Evolutionary conservation across 768 basidiomycete species (phyloP).

Genomic region (Lentinula edodes): DNA sequence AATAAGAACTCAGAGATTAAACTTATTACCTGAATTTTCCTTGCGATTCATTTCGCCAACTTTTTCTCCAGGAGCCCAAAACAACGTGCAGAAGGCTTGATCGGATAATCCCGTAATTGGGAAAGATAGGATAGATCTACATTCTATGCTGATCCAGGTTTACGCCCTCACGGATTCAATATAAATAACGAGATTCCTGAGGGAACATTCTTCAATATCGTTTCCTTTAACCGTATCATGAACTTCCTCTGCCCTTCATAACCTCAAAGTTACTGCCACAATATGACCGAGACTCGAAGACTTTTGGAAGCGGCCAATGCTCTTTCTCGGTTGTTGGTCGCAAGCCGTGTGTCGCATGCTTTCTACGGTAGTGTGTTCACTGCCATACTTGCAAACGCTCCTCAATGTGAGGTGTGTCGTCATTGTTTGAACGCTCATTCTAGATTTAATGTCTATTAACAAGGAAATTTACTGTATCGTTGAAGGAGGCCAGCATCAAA

Average conservation of each 20-base stretch:
- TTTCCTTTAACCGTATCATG: slow-evolving; percentile 49
- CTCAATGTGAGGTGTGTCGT: slow-evolving; percentile 58
- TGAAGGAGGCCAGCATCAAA: slow-evolving; percentile 55
- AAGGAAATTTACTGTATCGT: slow-evolving; percentile 87
- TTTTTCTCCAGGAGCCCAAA: neutral
- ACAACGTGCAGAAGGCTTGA: slow-evolving; percentile 22
- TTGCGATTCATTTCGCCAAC: neutral
- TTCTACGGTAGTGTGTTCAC: slow-evolving; percentile 75
- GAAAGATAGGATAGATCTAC: slow-evolving; percentile 31
- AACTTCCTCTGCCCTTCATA: slow-evolving; percentile 27
- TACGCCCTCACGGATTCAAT: slow-evolving; percentile 35
- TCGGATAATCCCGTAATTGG: slow-evolving; percentile 44
- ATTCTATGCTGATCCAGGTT: slow-evolving; percentile 39
- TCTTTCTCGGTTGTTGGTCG: slow-evolving; percentile 60
- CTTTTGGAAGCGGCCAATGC: slow-evolving; percentile 74
- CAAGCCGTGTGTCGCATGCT: slow-evolving; percentile 64
- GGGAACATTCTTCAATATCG: slow-evolving; percentile 29
- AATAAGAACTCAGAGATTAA: neutral
- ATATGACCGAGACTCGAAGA: slow-evolving; percentile 67
- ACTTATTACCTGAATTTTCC: too few species aligned
- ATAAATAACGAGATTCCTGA: slow-evolving; percentile 38
- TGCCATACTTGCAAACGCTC: slow-evolving; percentile 60
- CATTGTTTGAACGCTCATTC: neutral
- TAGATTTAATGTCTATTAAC: slow-evolving; percentile 8
- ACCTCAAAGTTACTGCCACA: slow-evolving; percentile 15